A percentile compares a stretch with the other conserved stretches of the same genome.
Evolutionary conservation across 2,329 filamentous ascomycete species (phyloP).

Genomic region (Daldinia sp.): DNA sequence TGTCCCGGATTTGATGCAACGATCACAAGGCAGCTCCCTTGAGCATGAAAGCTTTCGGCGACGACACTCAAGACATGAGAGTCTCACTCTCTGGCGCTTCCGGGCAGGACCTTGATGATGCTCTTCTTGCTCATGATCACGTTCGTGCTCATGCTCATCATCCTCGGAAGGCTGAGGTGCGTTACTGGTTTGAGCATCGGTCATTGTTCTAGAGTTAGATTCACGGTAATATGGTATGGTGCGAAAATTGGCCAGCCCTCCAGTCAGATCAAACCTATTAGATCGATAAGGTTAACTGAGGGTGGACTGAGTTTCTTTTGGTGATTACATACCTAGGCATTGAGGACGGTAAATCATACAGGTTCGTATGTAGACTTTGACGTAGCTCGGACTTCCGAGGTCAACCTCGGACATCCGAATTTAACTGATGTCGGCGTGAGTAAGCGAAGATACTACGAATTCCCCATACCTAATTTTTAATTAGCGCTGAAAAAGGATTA

Average conservation of each 20-base stretch:
- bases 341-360: conserved; percentile 13
- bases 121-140: conserved; percentile 48
- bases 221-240: conserved; percentile 29
- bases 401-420: conserved; percentile 31
- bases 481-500: background rate
- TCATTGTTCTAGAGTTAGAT: conserved; percentile 34
- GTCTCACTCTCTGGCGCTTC: conserved; percentile 69
- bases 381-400: conserved; percentile 37
- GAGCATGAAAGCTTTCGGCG: conserved; percentile 72
- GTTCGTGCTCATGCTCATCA: conserved; percentile 42
- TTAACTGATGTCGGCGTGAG: conserved; percentile 9
- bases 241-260: conserved; percentile 29
- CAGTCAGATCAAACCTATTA: conserved; percentile 31
- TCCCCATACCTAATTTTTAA: too few species aligned
- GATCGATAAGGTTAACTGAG: conserved; percentile 46
- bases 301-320: conserved; percentile 7
- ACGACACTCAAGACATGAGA: conserved; percentile 71
- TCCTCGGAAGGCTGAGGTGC: conserved; percentile 28
- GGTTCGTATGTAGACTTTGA: conserved; percentile 9
- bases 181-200: conserved; percentile 33
- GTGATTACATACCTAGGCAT: conserved; percentile 36
- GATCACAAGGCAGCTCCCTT: conserved; percentile 70
- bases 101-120: conserved; percentile 57
- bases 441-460: background rate
- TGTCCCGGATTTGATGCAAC: conserved; percentile 72